Conservation (phyloP, 495 filamentous ascomycete genomes). For the Xylaria castorea region DNA sequence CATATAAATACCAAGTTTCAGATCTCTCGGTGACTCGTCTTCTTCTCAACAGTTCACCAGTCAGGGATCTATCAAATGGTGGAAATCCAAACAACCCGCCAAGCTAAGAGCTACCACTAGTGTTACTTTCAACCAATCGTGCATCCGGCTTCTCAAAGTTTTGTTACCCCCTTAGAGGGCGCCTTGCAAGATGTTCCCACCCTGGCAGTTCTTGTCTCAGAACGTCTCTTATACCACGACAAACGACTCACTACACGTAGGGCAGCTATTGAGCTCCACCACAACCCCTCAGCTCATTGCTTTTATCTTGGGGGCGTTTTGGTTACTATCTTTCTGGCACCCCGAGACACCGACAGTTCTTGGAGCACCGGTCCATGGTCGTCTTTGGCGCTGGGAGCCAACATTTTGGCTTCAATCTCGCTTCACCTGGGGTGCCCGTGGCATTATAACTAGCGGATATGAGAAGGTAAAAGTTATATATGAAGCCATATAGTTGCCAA, state of each 20-base stretch:
- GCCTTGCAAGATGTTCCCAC: background rate
- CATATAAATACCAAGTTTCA: background rate
- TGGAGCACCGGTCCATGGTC: background rate
- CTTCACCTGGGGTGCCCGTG: background rate
- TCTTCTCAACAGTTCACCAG: background rate
- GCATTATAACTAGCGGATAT: background rate
- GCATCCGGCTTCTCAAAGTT: too few relatives aligned
- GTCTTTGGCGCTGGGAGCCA: conserved; percentile 10
- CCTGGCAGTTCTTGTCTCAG: background rate
- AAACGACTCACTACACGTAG: background rate
- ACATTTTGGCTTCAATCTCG: conserved; percentile 3
- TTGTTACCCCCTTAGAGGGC: too few relatives aligned
- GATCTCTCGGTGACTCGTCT: background rate
- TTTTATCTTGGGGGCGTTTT: background rate
- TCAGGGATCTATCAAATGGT: background rate
- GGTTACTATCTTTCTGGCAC: background rate
- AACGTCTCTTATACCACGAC: background rate
- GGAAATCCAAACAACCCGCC: too few relatives aligned
- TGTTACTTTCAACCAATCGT: background rate
- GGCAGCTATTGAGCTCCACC: background rate
- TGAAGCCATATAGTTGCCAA: background rate
- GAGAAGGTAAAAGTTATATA: background rate
- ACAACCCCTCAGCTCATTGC: background rate
- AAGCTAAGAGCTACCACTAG: too few relatives aligned
- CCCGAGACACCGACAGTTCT: background rate